These are phyloP conservation scores for Inga leiocalycina DNA, from an alignment of 306 rosid species.

Conservation along the genomic window DNA sequence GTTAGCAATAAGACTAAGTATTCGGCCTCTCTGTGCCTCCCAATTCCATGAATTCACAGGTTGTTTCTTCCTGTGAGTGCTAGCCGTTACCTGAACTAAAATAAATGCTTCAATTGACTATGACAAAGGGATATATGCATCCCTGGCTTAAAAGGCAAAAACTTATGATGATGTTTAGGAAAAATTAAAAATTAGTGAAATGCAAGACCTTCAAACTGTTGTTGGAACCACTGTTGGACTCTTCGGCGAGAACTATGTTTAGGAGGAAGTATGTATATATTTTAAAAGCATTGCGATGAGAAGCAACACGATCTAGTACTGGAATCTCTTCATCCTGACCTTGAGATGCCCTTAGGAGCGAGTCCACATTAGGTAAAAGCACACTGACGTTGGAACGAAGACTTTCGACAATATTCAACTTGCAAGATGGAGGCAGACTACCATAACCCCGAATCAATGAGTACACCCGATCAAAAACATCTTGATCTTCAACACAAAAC, in stretches of 20 bases:
- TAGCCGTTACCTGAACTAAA: constrained; percentile 58
- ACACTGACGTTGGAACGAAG: constrained; percentile 90
- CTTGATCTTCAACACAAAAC: constrained; percentile 80
- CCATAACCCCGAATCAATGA: constrained; percentile 59
- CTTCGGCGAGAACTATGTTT: constrained; percentile 58
- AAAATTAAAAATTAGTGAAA: constrained; percentile 3
- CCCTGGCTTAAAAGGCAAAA: constrained; percentile 22
- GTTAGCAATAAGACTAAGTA: constrained; percentile 84
- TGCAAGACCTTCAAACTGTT: constrained; percentile 52
- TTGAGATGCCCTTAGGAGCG: constrained; percentile 66
- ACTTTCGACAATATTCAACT: constrained; percentile 72
- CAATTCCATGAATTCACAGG: constrained; percentile 71
- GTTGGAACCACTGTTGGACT: constrained; percentile 43
- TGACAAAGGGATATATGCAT: neutral
- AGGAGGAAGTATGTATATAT: constrained; percentile 79
- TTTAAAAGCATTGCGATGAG: constrained; percentile 86
- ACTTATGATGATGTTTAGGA: neutral
- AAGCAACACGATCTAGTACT: constrained; percentile 58
- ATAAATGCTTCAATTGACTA: constrained; percentile 10
- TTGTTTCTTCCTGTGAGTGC: constrained; percentile 63
- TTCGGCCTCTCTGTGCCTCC: constrained; percentile 84
- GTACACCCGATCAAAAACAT: constrained; percentile 79
- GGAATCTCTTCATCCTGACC: constrained; percentile 46
- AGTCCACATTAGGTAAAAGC: constrained; percentile 89
- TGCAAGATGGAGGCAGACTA: constrained; percentile 61